These are phyloP conservation scores for Pythium utonaiense DNA, from an alignment of 352 stramenopile species.

Conservation along the genomic window DNA sequence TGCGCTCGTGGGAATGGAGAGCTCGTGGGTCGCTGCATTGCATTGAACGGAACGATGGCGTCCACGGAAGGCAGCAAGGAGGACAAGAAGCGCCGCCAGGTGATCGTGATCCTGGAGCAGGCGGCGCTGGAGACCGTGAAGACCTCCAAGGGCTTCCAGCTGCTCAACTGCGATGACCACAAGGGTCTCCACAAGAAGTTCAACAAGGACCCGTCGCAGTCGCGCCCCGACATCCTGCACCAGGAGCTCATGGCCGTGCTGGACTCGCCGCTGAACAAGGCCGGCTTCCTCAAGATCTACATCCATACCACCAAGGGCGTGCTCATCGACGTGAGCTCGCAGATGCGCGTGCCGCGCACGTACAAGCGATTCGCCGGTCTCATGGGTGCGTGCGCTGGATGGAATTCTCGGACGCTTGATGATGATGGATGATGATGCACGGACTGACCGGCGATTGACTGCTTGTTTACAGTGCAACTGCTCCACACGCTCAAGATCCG, in stretches of 20 bases:
- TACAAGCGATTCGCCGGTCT: constrained; percentile 98
- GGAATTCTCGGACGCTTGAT: neutral
- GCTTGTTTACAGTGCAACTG: constrained; percentile 90
- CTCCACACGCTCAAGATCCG: constrained; percentile 99
- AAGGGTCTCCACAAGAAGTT: constrained; percentile 93
- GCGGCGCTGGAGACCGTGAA: constrained; percentile 99
- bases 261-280: constrained; percentile 99
- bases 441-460: neutral
- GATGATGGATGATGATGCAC: neutral
- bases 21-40: no score
- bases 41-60: constrained; percentile 4
- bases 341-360: constrained; percentile 98
- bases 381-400: constrained; percentile 73
- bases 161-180: constrained; percentile 99
- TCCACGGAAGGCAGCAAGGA: constrained; percentile 27
- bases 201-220: constrained; percentile 95
- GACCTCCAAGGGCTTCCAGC: constrained; percentile 98
- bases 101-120: constrained; percentile 98
- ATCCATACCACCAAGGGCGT: constrained; percentile 97
- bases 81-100: constrained; percentile 80
- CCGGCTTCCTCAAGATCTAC: constrained; percentile 96
- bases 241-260: constrained; percentile 98
- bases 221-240: constrained; percentile 99
- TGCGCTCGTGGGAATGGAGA: neutral
- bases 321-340: constrained; percentile 97